Conservation (phyloP, 2,329 filamentous ascomycete species). For the Paradendryphiella salina region DNA sequence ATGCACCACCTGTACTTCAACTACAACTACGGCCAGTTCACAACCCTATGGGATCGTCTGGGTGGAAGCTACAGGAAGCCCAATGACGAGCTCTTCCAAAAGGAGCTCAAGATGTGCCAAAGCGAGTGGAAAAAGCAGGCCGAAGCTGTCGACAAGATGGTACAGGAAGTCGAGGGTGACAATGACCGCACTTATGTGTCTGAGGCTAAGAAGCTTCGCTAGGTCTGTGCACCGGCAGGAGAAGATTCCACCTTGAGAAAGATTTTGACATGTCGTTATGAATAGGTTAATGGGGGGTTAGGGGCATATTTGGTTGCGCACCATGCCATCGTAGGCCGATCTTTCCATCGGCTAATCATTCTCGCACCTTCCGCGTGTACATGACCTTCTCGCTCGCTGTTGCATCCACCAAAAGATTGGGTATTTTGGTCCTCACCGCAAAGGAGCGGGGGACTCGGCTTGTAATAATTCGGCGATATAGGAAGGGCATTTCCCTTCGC, state of each 20-base stretch:
- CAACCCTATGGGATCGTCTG: constrained; percentile 86
- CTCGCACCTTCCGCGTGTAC: constrained; percentile 6
- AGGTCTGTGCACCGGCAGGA: background rate
- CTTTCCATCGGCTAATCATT: background rate
- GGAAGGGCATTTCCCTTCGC: background rate
- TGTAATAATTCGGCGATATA: constrained; percentile 8
- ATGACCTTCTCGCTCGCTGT: constrained; percentile 11
- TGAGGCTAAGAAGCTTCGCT: constrained; percentile 46
- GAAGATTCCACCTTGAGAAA: background rate
- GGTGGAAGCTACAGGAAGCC: constrained; percentile 86
- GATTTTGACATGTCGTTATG: constrained; percentile 11
- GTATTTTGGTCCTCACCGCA: background rate
- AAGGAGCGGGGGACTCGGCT: background rate
- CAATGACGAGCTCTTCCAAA: constrained; percentile 80
- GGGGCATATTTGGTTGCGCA: background rate
- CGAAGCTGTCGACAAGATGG: constrained; percentile 73
- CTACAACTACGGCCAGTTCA: constrained; percentile 92
- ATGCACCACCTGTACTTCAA: constrained; percentile 76
- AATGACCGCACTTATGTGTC: constrained; percentile 52
- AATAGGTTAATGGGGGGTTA: background rate
- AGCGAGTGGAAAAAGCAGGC: constrained; percentile 78
- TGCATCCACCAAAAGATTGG: constrained; percentile 9
- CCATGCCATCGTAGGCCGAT: constrained; percentile 13
- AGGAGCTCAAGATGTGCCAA: constrained; percentile 82
- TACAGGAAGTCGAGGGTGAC: constrained; percentile 70